A percentile compares a stretch with the other conserved stretches of the same genome.
Evolutionary conservation across 1,284 basidiomycete species (phyloP).

Genomic region (Schizopora paradoxa): DNA sequence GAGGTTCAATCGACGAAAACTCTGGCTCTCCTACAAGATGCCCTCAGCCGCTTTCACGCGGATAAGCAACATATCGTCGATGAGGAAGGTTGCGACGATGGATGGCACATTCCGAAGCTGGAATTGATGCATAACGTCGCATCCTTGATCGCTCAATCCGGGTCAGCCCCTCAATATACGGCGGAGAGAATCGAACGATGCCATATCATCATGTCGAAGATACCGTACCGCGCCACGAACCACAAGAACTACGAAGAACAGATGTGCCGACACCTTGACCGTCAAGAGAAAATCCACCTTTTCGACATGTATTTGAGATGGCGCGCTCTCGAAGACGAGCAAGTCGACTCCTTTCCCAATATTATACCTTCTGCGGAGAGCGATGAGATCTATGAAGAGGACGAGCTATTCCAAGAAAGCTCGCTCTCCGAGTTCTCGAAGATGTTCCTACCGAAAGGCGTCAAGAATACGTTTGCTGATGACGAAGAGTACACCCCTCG

Average conservation of each 20-base stretch:
- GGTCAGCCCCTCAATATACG: background rate
- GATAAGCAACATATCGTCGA: constrained; percentile 19
- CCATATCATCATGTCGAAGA: background rate
- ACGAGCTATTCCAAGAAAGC: too few relatives aligned
- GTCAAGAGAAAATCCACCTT: background rate
- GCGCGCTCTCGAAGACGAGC: too few relatives aligned
- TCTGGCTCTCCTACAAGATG: background rate
- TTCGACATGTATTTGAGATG: background rate
- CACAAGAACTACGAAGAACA: background rate
- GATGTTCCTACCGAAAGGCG: too few relatives aligned
- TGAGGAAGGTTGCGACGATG: background rate
- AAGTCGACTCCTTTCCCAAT: too few relatives aligned
- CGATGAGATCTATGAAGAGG: too few relatives aligned
- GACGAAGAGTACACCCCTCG: too few relatives aligned
- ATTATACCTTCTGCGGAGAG: too few relatives aligned
- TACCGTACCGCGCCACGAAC: constrained; percentile 2
- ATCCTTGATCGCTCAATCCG: background rate
- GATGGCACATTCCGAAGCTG: background rate
- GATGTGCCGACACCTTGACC: constrained; percentile 2
- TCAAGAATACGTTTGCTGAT: too few relatives aligned
- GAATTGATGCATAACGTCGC: background rate
- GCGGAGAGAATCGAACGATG: background rate
- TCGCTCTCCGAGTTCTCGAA: too few relatives aligned
- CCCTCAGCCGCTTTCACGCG: constrained; percentile 15
- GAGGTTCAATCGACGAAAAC: background rate